Base-by-base conservation (phyloP, 2,329 filamentous ascomycete species). In the Pyrenochaeta sp. region DNA sequence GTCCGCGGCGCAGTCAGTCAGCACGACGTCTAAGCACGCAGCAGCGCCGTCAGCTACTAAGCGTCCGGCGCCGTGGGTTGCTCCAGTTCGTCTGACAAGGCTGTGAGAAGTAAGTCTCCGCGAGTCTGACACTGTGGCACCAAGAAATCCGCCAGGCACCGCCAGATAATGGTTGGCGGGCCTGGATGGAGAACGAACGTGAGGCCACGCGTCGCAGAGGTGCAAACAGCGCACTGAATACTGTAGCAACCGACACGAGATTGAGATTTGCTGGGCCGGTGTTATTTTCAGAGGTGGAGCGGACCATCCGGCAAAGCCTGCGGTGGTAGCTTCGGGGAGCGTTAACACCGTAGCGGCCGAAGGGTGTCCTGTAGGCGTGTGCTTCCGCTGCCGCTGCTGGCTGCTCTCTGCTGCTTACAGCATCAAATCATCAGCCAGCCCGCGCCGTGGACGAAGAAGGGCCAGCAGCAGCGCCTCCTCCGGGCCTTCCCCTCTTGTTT, bases 301-400 rank as follows among this genome's bases (percentile, higher is more conserved):
- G 42, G 42, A 44, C 42, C 42, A 44, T n/a, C 25, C 42, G 42
- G 42, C 40, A 43, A 19, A 25, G 42, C 42, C 42, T 34, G 24
- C 32, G 45, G 44, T 52, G 42, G 50, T 44, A 37, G 34, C 25
- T 5, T 55, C 51, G 58, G 48, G 34, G 42, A 39, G 47, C 50
- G 55, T 44, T 52, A 52, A 59, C 49, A 43, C 56, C 56, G 59
- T 46, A 55, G 52, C 45, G 49, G 39, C 56, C 58, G 58, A 61
- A 50, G 19, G 19, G 19, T 19, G 19, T 19, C 19, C 43, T 54
- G 45, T 55, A 54, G 47, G 50, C 58, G 58, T 58, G 53, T 54
- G 50, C 55, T 58, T 58, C 55, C 52, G 42, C 24, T 43, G 42
- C 19, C 19, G 22, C 3, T 56, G 52, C 48, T 51, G 47, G 39